phyloP scores from a whole-genome alignment of 768 basidiomycete species.

The Collybia sp. region DNA sequence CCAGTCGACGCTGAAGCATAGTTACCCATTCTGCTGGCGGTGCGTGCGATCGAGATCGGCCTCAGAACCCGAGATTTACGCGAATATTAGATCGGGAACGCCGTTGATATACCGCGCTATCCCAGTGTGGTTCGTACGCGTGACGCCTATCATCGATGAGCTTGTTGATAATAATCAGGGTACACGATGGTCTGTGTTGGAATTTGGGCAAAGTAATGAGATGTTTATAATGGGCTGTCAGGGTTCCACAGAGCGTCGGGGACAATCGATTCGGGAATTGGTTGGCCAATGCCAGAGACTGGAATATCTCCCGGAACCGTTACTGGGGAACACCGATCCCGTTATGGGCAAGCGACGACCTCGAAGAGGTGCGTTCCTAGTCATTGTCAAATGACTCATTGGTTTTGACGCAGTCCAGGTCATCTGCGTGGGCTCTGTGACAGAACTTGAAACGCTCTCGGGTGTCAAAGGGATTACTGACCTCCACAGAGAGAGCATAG shows the following conservation, averaged over 20 bases:
- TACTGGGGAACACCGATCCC: conserved; percentile 99
- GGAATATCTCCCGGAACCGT: conserved; percentile 98
- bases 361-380: conserved; percentile 62
- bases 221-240: conserved; percentile 16
- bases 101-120: conserved; percentile 96
- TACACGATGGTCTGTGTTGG: conserved; percentile 70
- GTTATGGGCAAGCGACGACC: conserved; percentile 92
- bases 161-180: conserved; percentile 87
- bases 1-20: conserved; percentile 82
- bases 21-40: conserved; percentile 99
- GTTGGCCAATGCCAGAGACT: conserved; percentile 97
- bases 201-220: background rate
- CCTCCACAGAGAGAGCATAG: conserved; percentile 91
- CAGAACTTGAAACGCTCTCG: conserved; percentile 80
- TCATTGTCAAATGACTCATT: background rate
- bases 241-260: conserved; percentile 90
- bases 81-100: conserved; percentile 70
- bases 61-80: background rate
- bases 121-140: conserved; percentile 93
- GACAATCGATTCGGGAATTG: conserved; percentile 95
- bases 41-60: conserved; percentile 20
- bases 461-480: conserved; percentile 84
- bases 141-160: conserved; percentile 78
- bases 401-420: conserved; percentile 38
- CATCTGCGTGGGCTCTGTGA: conserved; percentile 83